Evolutionary conservation across 2,329 filamentous ascomycete genomes (phyloP), one percentile per base, ranked within the genome.

Genomic region (Orbilia oligospora): DNA sequence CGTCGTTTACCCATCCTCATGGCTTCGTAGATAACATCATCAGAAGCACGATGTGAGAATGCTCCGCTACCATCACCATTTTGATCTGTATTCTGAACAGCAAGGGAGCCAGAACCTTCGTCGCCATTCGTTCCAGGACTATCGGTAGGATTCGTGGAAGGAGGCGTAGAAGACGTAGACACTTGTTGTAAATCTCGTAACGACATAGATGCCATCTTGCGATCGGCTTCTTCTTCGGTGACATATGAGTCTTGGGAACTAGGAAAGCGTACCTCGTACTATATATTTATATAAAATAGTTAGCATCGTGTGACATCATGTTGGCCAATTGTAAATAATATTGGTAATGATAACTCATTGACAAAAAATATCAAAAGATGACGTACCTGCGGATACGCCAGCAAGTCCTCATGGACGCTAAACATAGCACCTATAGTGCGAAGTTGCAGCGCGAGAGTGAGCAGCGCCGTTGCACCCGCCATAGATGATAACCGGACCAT

Each of bases 331-430:
- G 12, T 41, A 41, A n/a, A n/a, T n/a, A n/a, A n/a, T n/a, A n/a
- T n/a, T n/a, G n/a, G 9, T 36, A 58, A 41, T 30, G 27, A 30
- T 30, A 30, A 30, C 27, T 30, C 20, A 41, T 16, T 36, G 6
- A n/a, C 10, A 27, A 44, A 44, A 44, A 27, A 16, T 30, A 30
- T 30, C 27, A 6, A 61, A 27, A 38, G 44, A 64, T 48, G 22
- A 82, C 87, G 80, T 87, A 95, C 93, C 88, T 96, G 93, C 10
- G 94, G 94, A 85, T 92, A 93, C 18, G 93, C 93, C 71, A 97
- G 88, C 65, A 97, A 85, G 83, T 97, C 94, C 83, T 97, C 93
- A 82, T 96, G 91, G 71, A 97, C 92, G 85, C 91, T 97, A 86
- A 97, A 97, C 71, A 82, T 71, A 6, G 63, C 72, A 48, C 12